These are phyloP conservation scores for Pseudozyma tsukubaensis DNA, from an alignment of 1,284 basidiomycete species.

Conservation along the genomic window DNA sequence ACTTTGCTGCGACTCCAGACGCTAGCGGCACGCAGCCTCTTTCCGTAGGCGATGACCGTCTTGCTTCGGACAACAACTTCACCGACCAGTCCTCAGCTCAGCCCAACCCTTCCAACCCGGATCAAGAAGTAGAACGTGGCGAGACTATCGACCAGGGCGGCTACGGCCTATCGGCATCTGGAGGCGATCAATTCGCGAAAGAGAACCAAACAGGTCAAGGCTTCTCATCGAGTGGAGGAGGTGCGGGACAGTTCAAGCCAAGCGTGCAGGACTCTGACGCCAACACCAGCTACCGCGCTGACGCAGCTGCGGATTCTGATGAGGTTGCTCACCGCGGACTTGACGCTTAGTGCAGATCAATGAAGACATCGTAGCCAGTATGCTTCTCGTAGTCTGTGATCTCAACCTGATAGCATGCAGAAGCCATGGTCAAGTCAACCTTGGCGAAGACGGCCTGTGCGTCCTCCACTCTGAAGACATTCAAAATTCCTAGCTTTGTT, in stretches of 20 bases:
- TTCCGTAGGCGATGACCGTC: conserved; percentile 37
- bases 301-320: conserved; percentile 23
- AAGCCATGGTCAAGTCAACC: neutral
- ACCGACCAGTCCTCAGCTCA: conserved; percentile 34
- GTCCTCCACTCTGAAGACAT: neutral
- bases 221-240: conserved; percentile 27
- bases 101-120: conserved; percentile 26
- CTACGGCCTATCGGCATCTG: conserved; percentile 41
- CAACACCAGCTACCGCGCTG: conserved; percentile 28
- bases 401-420: no score
- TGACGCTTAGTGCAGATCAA: conserved; percentile 9
- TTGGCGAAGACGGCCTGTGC: conserved; percentile 8
- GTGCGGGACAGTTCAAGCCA: conserved; percentile 38
- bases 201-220: conserved; percentile 47
- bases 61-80: conserved; percentile 48
- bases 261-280: conserved; percentile 37
- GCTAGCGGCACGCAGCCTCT: conserved; percentile 30
- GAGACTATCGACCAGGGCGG: conserved; percentile 46
- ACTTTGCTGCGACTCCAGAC: conserved; percentile 11
- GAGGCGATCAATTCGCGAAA: conserved; percentile 38
- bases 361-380: neutral
- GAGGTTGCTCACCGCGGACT: conserved; percentile 20
- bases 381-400: no score
- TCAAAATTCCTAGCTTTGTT: neutral
- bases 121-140: conserved; percentile 23